Evolutionary conservation across 371 early-diverging fungal species (phyloP).

Genomic region (Mucor indicus): DNA sequence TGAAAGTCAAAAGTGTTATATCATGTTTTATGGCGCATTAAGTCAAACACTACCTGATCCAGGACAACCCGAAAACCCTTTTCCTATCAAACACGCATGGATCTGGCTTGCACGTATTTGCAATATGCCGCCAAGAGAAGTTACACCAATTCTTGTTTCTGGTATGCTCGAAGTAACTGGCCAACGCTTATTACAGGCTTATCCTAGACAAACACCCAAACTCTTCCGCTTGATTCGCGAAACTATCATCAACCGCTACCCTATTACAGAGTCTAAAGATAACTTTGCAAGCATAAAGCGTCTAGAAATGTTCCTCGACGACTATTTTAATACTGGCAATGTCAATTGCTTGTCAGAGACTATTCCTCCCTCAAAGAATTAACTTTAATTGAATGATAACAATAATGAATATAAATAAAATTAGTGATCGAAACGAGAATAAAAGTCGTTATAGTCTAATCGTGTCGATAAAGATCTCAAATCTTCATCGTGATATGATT

Average conservation of each 20-base stretch:
- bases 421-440: slow-evolving; percentile 31
- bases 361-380: no score
- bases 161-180: slow-evolving; percentile 60
- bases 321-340: slow-evolving; percentile 11
- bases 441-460: slow-evolving; percentile 79
- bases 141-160: slow-evolving; percentile 66
- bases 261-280: background rate
- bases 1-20: slow-evolving; percentile 69
- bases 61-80: slow-evolving; percentile 47
- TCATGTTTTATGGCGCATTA: slow-evolving; percentile 77
- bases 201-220: slow-evolving; percentile 37
- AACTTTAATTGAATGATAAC: no score
- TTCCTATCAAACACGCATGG: slow-evolving; percentile 73
- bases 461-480: slow-evolving; percentile 65
- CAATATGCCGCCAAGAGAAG: slow-evolving; percentile 69
- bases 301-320: slow-evolving; percentile 10
- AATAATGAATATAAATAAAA: no score
- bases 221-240: slow-evolving; percentile 24
- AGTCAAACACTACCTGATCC: slow-evolving; percentile 58
- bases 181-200: slow-evolving; percentile 23
- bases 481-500: slow-evolving; percentile 68
- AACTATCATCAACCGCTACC: slow-evolving; percentile 1
- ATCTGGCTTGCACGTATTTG: slow-evolving; percentile 74
- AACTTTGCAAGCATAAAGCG: slow-evolving; percentile 5
- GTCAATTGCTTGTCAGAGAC: no score